A percentile compares a stretch with the other conserved stretches of the same genome.
phyloP scores from a whole-genome alignment of 208 protist genomes.

The Leishmania gerbilli region DNA sequence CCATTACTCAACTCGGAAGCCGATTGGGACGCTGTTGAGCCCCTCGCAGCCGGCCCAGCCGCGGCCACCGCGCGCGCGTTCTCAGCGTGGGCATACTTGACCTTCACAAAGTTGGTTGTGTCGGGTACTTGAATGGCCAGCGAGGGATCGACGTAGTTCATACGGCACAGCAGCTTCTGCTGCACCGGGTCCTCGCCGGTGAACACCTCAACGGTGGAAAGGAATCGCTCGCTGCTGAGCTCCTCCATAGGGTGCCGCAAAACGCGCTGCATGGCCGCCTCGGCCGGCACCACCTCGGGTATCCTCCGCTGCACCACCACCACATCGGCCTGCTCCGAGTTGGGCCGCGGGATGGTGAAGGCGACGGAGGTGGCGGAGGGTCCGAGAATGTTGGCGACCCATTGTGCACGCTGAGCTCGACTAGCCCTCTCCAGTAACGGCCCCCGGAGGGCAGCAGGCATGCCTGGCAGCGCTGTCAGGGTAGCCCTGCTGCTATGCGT shows the following conservation, averaged over 20 bases:
- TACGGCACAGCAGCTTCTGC: slow-evolving; percentile 75
- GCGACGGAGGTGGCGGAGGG: slow-evolving; percentile 8
- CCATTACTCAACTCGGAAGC: neutral
- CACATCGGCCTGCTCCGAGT: slow-evolving; percentile 25
- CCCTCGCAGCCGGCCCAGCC: neutral
- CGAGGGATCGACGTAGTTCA: slow-evolving; percentile 79
- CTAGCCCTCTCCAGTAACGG: neutral
- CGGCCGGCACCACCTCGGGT: slow-evolving; percentile 30
- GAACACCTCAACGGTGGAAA: slow-evolving; percentile 74
- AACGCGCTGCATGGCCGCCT: slow-evolving; percentile 59
- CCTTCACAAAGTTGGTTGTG: slow-evolving; percentile 72
- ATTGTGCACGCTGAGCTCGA: slow-evolving; percentile 25
- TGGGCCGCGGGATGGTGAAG: slow-evolving; percentile 28
- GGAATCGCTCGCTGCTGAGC: slow-evolving; percentile 73
- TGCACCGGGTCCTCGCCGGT: slow-evolving; percentile 60
- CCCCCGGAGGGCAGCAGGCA: neutral
- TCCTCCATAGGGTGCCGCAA: slow-evolving; percentile 77
- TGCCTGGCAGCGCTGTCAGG: neutral
- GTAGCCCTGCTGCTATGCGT: neutral
- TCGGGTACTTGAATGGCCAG: slow-evolving; percentile 70
- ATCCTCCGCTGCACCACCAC: slow-evolving; percentile 14
- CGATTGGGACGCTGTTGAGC: neutral
- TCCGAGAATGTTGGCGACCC: slow-evolving; percentile 75
- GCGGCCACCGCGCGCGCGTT: neutral
- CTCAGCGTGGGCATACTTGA: slow-evolving; percentile 64